Evolutionary conservation across 148 eudicot genomes (phyloP), one percentile per base, ranked within the genome.

Genomic region (Nyssa sinensis): DNA sequence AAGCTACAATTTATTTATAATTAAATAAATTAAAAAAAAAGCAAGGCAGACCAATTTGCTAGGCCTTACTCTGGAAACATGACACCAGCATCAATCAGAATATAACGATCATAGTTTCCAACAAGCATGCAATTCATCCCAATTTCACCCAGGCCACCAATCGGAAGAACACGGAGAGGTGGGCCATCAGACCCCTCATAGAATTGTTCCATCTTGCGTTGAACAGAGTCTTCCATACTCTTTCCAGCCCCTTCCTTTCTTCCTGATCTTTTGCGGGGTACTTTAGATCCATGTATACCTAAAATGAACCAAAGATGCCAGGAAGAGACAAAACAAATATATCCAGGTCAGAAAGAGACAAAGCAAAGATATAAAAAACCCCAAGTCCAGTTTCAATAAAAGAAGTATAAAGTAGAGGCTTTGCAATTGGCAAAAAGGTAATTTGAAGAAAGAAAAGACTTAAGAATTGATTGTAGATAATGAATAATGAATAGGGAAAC

Each of bases 101-200:
- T 90, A 79, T 94, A 94, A 74, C 98, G 96, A 84, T 94, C 98
- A 76, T 87, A 94, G 77, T 92, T 94, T 53, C 98, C 98, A 62
- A 94, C 89, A 70, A 94, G 96, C 98, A 94, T 94, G 88, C 98
- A 94, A 81, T 94, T 94, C 98, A 94, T 94, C 76, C 98, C 98
- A 73, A 94, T 94, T 88, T 94, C 98, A 62, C 98, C 98, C 35
- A 94, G 89, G 57, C 98, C 98, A 61, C 98, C 98, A 69, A 94
- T 92, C 17, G 98, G 98, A 72, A 94, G 86, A 74, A 94, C 77
- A 76, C 98, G 97, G 61, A 94, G 80, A 66, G 98, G 98, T 30
- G 98, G 98, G 47, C 98, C 98, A 72, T 86, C 78, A 72, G 93
- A 77, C 57, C 98, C 98, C 89, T 94, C 98, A 90, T 92, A 94